Conservation (phyloP, 176 grass and related monocot species). For the Phragmites australis region DNA sequence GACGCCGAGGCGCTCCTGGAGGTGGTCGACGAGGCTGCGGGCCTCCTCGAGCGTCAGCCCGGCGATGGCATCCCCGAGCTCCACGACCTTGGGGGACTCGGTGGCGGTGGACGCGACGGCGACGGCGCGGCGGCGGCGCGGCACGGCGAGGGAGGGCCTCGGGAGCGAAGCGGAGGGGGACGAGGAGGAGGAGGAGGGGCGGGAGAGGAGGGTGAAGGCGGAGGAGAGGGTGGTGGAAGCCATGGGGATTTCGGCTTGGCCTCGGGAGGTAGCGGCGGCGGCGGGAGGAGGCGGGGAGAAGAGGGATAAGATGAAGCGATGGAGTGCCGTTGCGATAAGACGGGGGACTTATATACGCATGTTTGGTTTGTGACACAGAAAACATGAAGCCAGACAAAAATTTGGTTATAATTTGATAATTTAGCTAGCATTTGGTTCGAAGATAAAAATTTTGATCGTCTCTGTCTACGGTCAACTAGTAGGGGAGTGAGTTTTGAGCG, state of each 20-base stretch:
- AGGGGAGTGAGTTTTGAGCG: too few relatives aligned
- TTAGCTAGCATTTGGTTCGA: too few relatives aligned
- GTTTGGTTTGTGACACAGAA: too few relatives aligned
- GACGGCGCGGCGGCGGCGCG: conserved; percentile 32
- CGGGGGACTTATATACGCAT: neutral
- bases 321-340: conserved; percentile 27
- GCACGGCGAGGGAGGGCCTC: conserved; percentile 28
- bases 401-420: too few relatives aligned
- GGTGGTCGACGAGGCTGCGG: conserved; percentile 67
- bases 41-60: conserved; percentile 87
- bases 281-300: neutral
- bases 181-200: conserved; percentile 46
- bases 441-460: too few relatives aligned
- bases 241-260: conserved; percentile 31
- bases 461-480: too few relatives aligned
- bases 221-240: conserved; percentile 64
- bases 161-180: conserved; percentile 7
- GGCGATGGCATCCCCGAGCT: conserved; percentile 70
- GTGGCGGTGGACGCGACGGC: conserved; percentile 42
- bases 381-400: too few relatives aligned
- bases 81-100: conserved; percentile 61
- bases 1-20: conserved; percentile 80
- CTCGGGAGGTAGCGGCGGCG: conserved; percentile 4
- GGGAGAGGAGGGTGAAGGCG: conserved; percentile 52
- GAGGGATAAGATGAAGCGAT: conserved; percentile 52